These are phyloP conservation scores for Trifolium repens DNA, from an alignment of 306 rosid genomes.

Conservation along the genomic window DNA sequence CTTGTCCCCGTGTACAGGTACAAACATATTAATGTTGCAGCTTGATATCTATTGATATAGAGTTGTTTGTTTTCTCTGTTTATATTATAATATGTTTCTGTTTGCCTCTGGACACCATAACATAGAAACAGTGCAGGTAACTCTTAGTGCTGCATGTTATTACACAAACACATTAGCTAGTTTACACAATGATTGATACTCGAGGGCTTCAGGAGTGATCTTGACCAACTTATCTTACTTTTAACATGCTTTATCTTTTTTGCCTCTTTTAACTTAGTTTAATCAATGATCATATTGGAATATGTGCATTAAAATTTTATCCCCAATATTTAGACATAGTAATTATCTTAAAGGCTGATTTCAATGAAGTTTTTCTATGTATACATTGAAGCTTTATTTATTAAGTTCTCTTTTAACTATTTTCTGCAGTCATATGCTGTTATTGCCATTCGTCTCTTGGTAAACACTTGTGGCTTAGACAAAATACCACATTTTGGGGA, in stretches of 20 bases:
- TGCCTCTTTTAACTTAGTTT: background rate
- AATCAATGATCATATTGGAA: background rate
- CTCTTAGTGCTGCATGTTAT: background rate
- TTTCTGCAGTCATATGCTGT: conserved; percentile 32
- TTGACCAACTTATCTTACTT: background rate
- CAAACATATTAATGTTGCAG: background rate
- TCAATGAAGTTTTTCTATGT: background rate
- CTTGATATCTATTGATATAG: conserved; percentile 5
- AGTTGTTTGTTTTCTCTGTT: conserved; percentile 8
- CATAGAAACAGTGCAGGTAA: background rate
- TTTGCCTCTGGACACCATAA: background rate
- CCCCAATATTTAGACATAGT: background rate
- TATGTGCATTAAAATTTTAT: background rate
- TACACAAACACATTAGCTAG: background rate
- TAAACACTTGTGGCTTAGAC: conserved; percentile 18
- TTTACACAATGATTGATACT: background rate
- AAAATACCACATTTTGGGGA: background rate
- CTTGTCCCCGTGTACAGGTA: conserved; percentile 37
- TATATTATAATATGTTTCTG: background rate
- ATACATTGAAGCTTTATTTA: background rate
- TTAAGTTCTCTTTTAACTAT: background rate
- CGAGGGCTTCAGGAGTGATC: background rate
- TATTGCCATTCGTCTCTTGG: conserved; percentile 3
- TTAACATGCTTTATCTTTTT: background rate
- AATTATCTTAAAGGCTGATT: conserved; percentile 4